Base-by-base conservation (phyloP, 2,329 filamentous ascomycete genomes). In the Monilinia polystroma region DNA sequence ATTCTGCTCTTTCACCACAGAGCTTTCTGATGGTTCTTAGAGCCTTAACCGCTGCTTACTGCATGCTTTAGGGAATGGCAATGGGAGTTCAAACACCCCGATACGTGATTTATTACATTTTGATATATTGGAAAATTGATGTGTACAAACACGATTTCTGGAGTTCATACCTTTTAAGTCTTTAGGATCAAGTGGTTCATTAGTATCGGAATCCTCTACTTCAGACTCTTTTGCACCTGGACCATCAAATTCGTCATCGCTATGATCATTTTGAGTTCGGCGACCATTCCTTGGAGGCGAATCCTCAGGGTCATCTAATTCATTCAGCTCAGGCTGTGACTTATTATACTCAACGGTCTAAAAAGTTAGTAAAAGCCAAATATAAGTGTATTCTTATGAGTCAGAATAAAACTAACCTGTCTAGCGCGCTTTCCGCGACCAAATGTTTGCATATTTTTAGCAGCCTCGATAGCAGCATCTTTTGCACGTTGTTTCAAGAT, bases 401-500 rank as follows among this genome's bases (percentile, higher is more conserved):
- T n/a, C 32, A 35, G 23, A 43, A 26, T 41, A 14, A 57, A 51
- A 72, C 72, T 68, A 41, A 76, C 75, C 52, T 75, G 71, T 63
- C 75, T 70, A 29, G 71, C 68, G 71, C 95, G 86, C 70, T 92
- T 91, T 51, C 95, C 95, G 68, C 95, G 87, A 14, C 95, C 95
- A 58, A 97, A 86, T n/a, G 86, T 86, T 76, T 96, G 87, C 59
- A 87, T 83, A 67, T 88, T 87, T 20, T 81, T 82, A 45, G 87
- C 87, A 10, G 88, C 87, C 73, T 93, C 88, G 66, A 87, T 86
- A n/a, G 86, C 84, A 3, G 93, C 93, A 65, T 90, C 87, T 53
- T 86, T 87, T 77, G 96, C 92, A 70, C 95, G 88, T 75, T 96
- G 86, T 64, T 88, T 87, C 47, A 99, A 81, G 68, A 99, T 97